Evolutionary conservation across 306 rosid genomes (phyloP), one percentile per base, ranked within the genome.

Genomic region (Arachis stenosperma): DNA sequence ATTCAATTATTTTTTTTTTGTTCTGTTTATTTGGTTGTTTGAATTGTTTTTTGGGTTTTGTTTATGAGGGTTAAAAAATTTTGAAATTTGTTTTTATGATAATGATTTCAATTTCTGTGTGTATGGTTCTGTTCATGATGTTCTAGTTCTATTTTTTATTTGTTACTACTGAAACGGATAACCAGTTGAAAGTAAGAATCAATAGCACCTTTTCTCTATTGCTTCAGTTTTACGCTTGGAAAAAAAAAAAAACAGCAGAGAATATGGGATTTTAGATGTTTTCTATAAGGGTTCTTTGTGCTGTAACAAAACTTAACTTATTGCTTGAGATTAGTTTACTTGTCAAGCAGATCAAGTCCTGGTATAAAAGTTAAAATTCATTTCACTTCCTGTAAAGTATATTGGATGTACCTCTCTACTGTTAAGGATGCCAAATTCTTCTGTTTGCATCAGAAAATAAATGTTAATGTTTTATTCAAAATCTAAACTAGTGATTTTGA

Each of bases 131-230:
- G 27, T 22, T 22, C 27, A 22, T 22, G 27, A 22, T 22, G 27
- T 22, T 22, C 27, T 22, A 22, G 27, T 22, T 22, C 27, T 22
- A 22, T 22, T 22, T 22, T 22, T 22, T 22, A 22, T 22, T 22
- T 22, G 27, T 22, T 22, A 22, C 48, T 27, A 58, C 56, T 60
- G 46, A 65, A 65, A 66, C 67, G 47, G 74, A 56, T 69, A 37
- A 44, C 22, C 22, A 65, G 4, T 3, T 14, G 50, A 56, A 63
- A 64, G 27, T 42, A 40, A 14, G 76, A 64, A 37, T 76, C 75
- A 59, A 15, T 70, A 7, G 74, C 46, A 5, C 11, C 12, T 9
- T 56, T 17, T 50, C 12, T 65, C 30, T 47, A 6, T n/a, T 6
- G 62, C 69, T 74, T 72, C 65, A 70, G 30, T 51, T 42, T 51